phyloP scores from a whole-genome alignment of 495 filamentous ascomycete species.

The Lasiosphaeria ovina region DNA sequence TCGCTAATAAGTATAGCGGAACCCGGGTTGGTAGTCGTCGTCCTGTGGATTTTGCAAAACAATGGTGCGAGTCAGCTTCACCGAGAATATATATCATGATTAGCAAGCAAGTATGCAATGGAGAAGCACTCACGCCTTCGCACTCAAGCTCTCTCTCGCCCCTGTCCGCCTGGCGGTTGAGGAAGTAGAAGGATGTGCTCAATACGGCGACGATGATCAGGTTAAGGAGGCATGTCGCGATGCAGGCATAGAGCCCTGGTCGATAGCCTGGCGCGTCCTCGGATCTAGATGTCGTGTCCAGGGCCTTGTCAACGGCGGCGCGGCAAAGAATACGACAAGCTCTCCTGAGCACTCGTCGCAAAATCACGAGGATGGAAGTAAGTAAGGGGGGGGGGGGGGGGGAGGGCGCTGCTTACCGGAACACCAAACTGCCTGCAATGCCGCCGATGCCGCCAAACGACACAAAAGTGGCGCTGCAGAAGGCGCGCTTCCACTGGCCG shows the following conservation, averaged over 20 bases:
- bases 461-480: conserved; percentile 58
- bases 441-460: conserved; percentile 61
- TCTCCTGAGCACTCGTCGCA: background rate
- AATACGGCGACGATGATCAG: conserved; percentile 36
- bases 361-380: background rate
- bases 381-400: no score
- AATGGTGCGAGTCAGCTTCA: background rate
- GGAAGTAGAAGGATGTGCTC: conserved; percentile 29
- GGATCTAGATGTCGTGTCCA: conserved; percentile 5
- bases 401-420: conserved; percentile 32
- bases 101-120: no score
- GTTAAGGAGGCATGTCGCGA: conserved; percentile 35
- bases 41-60: conserved; percentile 19
- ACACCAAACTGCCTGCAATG: conserved; percentile 59
- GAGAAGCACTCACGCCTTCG: conserved; percentile 33
- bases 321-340: background rate
- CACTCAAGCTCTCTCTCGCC: conserved; percentile 46
- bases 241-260: conserved; percentile 47
- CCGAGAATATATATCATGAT: no score
- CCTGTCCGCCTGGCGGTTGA: conserved; percentile 43
- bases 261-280: conserved; percentile 39
- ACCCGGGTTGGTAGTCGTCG: conserved; percentile 41
- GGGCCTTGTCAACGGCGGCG: background rate
- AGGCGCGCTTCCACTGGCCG: conserved; percentile 65
- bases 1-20: conserved; percentile 47